Evolutionary conservation across 306 rosid genomes (phyloP).

Genomic region (Senna tora): DNA sequence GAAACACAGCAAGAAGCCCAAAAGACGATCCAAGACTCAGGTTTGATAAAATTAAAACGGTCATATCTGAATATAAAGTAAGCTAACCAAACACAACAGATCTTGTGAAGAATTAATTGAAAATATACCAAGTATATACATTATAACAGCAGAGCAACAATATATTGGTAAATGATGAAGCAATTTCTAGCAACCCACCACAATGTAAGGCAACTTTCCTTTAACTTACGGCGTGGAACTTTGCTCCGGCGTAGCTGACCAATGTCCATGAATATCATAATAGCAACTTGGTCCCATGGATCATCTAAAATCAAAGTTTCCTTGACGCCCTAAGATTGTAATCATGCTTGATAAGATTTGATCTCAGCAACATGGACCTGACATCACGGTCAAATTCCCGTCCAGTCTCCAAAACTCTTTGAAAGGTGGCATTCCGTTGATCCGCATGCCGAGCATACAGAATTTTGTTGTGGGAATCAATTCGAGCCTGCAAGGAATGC

Average conservation of each 20-base stretch:
- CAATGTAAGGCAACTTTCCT: constrained; percentile 20
- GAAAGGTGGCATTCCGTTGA: constrained; percentile 96
- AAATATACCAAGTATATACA: constrained; percentile 53
- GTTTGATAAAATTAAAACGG: too few species aligned
- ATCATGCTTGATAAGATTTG: constrained; percentile 90
- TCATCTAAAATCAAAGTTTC: constrained; percentile 57
- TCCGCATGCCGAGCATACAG: constrained; percentile 96
- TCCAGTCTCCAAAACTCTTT: constrained; percentile 87
- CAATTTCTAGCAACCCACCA: constrained; percentile 34
- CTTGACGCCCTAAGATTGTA: constrained; percentile 62
- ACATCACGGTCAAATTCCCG: constrained; percentile 82
- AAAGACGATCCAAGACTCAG: too few species aligned
- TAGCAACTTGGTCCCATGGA: constrained; percentile 30
- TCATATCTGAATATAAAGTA: too few species aligned
- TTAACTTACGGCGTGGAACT: constrained; percentile 21
- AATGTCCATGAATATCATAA: constrained; percentile 9
- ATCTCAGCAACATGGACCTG: constrained; percentile 85
- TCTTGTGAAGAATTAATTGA: constrained; percentile 28
- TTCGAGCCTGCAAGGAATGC: constrained; percentile 78
- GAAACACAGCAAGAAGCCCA: background rate
- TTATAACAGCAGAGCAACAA: constrained; percentile 38
- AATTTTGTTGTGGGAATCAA: constrained; percentile 97
- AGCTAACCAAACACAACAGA: too few species aligned
- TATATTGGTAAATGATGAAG: constrained; percentile 34
- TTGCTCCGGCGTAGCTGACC: constrained; percentile 27